A percentile compares a stretch with the other conserved stretches of the same genome.
Conservation (phyloP, 495 filamentous ascomycete genomes). For the Aspergillus haitiensis region DNA sequence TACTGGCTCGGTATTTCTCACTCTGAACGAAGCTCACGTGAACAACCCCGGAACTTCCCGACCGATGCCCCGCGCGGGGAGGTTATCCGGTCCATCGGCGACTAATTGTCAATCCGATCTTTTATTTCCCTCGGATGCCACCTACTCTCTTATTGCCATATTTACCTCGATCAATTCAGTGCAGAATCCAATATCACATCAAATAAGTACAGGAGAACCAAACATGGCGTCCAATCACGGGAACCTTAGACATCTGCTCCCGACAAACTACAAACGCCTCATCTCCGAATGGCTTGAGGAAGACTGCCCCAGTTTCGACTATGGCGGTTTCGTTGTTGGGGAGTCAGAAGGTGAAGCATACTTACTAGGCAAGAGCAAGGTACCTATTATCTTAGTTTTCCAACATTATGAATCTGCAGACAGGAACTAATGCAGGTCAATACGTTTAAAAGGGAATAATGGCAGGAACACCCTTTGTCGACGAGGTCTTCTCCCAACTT, state of each 20-base stretch:
- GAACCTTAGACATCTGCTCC: slow-evolving; percentile 76
- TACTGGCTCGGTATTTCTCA: no score
- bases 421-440: background rate
- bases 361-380: slow-evolving; percentile 80
- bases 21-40: slow-evolving; percentile 3
- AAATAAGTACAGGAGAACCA: background rate
- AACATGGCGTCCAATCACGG: slow-evolving; percentile 67
- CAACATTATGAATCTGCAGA: background rate
- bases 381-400: slow-evolving; percentile 27
- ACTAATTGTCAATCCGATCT: background rate
- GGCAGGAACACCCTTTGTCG: slow-evolving; percentile 92
- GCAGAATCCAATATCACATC: slow-evolving; percentile 17
- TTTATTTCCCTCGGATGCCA: no score
- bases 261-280: slow-evolving; percentile 75
- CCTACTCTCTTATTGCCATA: no score
- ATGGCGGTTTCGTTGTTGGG: slow-evolving; percentile 95
- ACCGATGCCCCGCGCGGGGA: slow-evolving; percentile 15
- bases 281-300: slow-evolving; percentile 87
- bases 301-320: slow-evolving; percentile 94
- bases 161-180: slow-evolving; percentile 7
- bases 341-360: slow-evolving; percentile 73
- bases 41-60: slow-evolving; percentile 16
- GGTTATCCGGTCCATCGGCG: background rate
- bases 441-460: slow-evolving; percentile 62
- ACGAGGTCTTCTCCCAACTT: slow-evolving; percentile 87